These are phyloP conservation scores for Spergularia azorica DNA, from an alignment of 179 eudicot genomes.

Conservation along the genomic window DNA sequence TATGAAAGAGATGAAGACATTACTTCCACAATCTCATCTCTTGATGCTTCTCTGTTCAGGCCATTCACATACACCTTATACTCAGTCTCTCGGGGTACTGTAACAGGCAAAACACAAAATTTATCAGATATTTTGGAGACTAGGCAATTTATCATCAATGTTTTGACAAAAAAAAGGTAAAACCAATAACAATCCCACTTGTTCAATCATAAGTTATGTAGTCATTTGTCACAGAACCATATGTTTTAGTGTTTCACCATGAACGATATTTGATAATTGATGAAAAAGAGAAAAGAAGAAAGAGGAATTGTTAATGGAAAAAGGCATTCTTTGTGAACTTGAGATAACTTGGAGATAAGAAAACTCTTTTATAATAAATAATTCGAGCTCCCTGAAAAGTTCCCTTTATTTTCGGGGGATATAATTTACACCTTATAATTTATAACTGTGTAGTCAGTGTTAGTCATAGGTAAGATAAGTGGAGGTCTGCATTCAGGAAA, in stretches of 20 bases:
- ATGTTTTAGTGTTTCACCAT: conserved; percentile 1
- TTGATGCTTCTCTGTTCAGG: conserved; percentile 46
- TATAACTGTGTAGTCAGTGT: no score
- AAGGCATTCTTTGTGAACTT: not conserved
- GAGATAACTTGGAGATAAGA: not conserved
- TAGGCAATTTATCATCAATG: not conserved
- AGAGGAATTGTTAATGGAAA: not conserved
- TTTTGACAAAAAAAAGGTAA: not conserved
- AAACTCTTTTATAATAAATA: not conserved
- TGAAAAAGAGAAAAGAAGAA: not conserved
- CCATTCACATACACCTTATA: conserved; percentile 49
- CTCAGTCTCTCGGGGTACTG: conserved; percentile 24
- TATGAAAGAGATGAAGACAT: conserved; percentile 12
- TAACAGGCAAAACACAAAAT: conserved; percentile 1
- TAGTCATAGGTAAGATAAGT: not conserved
- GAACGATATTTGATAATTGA: not conserved
- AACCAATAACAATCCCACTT: not conserved
- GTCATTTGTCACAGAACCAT: no score
- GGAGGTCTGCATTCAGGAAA: not conserved
- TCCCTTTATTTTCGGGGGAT: not conserved
- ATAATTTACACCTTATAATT: not conserved
- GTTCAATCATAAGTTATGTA: not conserved
- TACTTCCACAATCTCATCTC: conserved; percentile 42
- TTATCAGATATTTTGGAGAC: not conserved
- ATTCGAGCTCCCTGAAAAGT: not conserved